phyloP scores from a whole-genome alignment of 2,329 filamentous ascomycete genomes.

The Mariannaea sp. region DNA sequence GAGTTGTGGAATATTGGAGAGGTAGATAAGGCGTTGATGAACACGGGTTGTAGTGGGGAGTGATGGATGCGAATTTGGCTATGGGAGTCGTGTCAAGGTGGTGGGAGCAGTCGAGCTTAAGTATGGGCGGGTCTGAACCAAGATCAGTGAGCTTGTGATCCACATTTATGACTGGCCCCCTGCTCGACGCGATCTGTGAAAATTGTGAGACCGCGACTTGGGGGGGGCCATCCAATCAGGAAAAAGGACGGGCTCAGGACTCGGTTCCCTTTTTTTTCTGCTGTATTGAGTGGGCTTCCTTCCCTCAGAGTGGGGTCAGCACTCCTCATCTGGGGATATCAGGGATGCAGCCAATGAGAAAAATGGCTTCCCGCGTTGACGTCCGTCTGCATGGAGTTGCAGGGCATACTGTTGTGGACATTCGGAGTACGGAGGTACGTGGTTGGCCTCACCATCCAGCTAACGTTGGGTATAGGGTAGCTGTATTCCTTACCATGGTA shows the following conservation, averaged over 20 bases:
- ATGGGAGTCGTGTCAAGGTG: slow-evolving; percentile 13
- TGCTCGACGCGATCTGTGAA: slow-evolving; percentile 34
- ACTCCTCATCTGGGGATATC: too few relatives aligned
- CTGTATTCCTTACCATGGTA: too few relatives aligned
- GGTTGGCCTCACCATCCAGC: too few relatives aligned
- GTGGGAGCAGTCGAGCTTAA: slow-evolving; percentile 45
- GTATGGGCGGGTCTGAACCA: slow-evolving; percentile 45
- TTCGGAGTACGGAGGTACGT: too few relatives aligned
- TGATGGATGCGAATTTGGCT: slow-evolving; percentile 22
- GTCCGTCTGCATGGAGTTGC: too few relatives aligned
- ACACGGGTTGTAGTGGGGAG: slow-evolving; percentile 15
- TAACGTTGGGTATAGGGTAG: too few relatives aligned
- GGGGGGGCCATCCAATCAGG: slow-evolving; percentile 27
- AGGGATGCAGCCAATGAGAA: too few relatives aligned
- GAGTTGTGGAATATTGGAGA: slow-evolving; percentile 22
- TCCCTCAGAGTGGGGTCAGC: neutral
- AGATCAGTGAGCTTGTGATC: slow-evolving; percentile 42
- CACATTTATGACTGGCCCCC: slow-evolving; percentile 29
- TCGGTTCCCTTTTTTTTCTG: slow-evolving; percentile 9
- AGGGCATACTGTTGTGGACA: too few relatives aligned
- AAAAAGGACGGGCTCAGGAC: slow-evolving; percentile 18
- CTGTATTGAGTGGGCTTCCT: neutral
- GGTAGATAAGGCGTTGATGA: slow-evolving; percentile 13
- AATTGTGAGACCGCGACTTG: slow-evolving; percentile 19
- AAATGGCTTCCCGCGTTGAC: too few relatives aligned